Evolutionary conservation across 2,329 filamentous ascomycete genomes (phyloP).

Genomic region (Aspergillus sp.): DNA sequence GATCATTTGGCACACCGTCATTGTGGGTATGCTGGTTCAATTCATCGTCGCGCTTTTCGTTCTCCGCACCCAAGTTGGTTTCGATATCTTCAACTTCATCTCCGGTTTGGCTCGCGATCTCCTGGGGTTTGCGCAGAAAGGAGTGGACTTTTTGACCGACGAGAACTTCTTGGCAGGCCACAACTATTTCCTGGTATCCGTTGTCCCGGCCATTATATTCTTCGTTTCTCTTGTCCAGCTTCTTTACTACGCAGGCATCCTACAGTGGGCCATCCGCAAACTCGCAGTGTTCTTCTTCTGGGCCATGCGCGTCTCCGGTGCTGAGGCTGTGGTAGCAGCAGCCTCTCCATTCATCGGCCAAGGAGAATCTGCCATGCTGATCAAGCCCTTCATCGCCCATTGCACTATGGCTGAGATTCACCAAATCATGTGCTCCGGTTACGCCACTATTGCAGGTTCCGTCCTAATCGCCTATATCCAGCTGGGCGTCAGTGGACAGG

Average conservation of each 20-base stretch:
- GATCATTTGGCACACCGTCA: conserved; percentile 71
- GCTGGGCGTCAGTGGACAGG: conserved; percentile 80
- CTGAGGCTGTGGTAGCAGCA: conserved; percentile 89
- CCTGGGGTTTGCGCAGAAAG: conserved; percentile 72
- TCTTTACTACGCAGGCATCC: conserved; percentile 73
- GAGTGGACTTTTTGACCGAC: conserved; percentile 70
- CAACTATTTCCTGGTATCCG: conserved; percentile 72
- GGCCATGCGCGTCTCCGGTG: conserved; percentile 80
- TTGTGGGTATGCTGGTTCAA: conserved; percentile 84
- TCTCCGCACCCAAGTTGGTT: conserved; percentile 74
- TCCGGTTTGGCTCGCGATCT: conserved; percentile 71
- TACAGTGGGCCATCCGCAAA: conserved; percentile 89
- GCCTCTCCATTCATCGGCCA: conserved; percentile 93
- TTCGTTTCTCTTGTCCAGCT: conserved; percentile 92
- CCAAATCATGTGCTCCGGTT: conserved; percentile 89
- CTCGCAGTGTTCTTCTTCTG: conserved; percentile 92
- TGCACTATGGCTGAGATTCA: conserved; percentile 86
- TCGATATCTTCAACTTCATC: conserved; percentile 89
- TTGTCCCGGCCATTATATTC: conserved; percentile 93
- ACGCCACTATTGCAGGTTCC: conserved; percentile 87
- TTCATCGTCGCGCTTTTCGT: conserved; percentile 89
- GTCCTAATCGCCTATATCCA: conserved; percentile 83
- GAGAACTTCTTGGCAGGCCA: conserved; percentile 41
- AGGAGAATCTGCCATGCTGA: conserved; percentile 90
- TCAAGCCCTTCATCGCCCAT: conserved; percentile 81